These are phyloP conservation scores for Margaritispora aquatica DNA, from an alignment of 495 filamentous ascomycete genomes.

Conservation along the genomic window DNA sequence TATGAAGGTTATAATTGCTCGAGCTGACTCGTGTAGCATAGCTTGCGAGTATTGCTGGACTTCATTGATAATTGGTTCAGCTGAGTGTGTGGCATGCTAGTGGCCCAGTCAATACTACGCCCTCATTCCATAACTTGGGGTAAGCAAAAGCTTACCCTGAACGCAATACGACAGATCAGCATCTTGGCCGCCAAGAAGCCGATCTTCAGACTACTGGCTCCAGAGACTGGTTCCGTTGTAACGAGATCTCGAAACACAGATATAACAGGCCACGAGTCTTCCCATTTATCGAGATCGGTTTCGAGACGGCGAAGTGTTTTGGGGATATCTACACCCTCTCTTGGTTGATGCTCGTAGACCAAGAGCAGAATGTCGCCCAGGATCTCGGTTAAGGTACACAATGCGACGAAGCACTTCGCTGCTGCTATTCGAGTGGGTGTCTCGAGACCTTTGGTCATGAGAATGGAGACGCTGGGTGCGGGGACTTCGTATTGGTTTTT, in stretches of 20 bases:
- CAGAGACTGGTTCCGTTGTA: neutral
- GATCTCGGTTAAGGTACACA: conserved; percentile 47
- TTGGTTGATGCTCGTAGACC: conserved; percentile 41
- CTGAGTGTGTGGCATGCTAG: neutral
- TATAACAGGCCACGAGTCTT: conserved; percentile 6
- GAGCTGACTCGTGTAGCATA: neutral
- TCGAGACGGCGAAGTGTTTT: conserved; percentile 33
- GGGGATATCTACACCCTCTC: conserved; percentile 26
- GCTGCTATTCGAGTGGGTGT: conserved; percentile 36
- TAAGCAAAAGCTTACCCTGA: conserved; percentile 4
- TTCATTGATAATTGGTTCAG: neutral
- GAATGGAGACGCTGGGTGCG: conserved; percentile 29
- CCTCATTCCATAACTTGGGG: neutral
- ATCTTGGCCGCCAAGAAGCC: conserved; percentile 3
- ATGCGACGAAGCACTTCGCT: conserved; percentile 43
- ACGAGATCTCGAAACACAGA: neutral
- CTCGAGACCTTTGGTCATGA: conserved; percentile 45
- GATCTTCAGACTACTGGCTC: conserved; percentile 3
- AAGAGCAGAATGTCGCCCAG: conserved; percentile 44
- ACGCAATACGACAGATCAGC: conserved; percentile 1
- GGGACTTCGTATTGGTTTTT: conserved; percentile 50
- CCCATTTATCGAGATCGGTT: conserved; percentile 36
- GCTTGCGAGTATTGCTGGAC: neutral
- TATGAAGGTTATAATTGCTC: neutral
- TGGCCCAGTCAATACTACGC: neutral